Evolutionary conservation across 2,329 filamentous ascomycete species (phyloP), one percentile per base, ranked within the genome.

Genomic region (Tolypocladium guangdongense): DNA sequence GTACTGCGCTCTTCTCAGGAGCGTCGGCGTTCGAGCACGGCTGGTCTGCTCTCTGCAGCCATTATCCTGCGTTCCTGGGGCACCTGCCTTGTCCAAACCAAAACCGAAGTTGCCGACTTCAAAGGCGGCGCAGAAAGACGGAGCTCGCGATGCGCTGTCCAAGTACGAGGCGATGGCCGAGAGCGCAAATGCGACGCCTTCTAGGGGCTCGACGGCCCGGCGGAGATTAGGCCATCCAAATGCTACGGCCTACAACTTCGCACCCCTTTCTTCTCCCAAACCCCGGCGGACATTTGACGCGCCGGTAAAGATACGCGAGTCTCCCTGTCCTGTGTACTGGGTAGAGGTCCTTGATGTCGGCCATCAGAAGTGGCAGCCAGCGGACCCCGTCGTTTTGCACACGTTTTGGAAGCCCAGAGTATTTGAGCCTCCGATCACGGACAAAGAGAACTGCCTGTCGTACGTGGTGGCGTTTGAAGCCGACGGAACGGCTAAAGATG

Each of bases 41-140:
- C 76, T 99, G 5, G 87, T 97, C 0, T 96, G 90, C 67, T 99
- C 93, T 5, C 72, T 99, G 4, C 93, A 99, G 60, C 82, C 86
- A 1, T 74, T 99, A 0, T 78, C 87, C 0, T 91, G 91, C 59
- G 74, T 77, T 2, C 78, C 76, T 6, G 69, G 73, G 0, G 78
- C 74, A 0, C 80, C 80, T 2, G 68, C 71, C 0, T 67, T 82
- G 56, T 70, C 73, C 0, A 76, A 73, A 36, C 65, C 71, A 7
- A 71, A 59, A 22, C 59, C 57, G 16, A 58, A 52, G 5, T 68
- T 66, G 51, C 61, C 60, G 0, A 57, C 58, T 33, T 60, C 58
- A 24, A 72, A 68, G 33, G 55, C 60, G 0, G 58, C 67, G 20
- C 67, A 65, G 52, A 64, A 63, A 24, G 68, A 71, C 16, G 64